Evolutionary conservation across 345 rosid species (phyloP).

Genomic region (Citropsis articulata): DNA sequence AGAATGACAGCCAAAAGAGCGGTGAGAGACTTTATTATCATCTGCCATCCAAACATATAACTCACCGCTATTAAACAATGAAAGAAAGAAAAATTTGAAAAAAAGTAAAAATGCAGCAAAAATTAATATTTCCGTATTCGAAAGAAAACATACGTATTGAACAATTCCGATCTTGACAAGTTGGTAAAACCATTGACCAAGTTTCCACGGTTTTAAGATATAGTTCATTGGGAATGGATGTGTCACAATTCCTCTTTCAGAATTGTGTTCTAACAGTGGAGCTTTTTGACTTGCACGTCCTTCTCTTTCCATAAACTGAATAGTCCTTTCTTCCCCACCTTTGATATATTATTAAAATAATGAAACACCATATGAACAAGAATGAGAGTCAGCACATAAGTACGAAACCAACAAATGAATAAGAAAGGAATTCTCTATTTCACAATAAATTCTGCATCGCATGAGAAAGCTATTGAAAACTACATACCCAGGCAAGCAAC

Average conservation of each 20-base stretch:
- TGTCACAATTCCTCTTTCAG: slow-evolving; percentile 59
- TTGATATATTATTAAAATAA: slow-evolving; percentile 9
- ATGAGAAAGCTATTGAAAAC: slow-evolving; percentile 13
- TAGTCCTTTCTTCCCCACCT: slow-evolving; percentile 94
- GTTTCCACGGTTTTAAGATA: slow-evolving; percentile 84
- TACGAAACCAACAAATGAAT: not conserved
- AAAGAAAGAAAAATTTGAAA: slow-evolving; percentile 13
- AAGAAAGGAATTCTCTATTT: slow-evolving; percentile 1
- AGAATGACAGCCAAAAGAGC: slow-evolving; percentile 85
- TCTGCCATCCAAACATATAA: slow-evolving; percentile 51
- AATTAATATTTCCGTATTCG: slow-evolving; percentile 15
- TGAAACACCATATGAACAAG: not conserved
- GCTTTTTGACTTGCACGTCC: slow-evolving; percentile 60
- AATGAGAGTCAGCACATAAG: not conserved
- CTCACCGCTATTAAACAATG: slow-evolving; percentile 9
- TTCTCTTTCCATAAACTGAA: slow-evolving; percentile 89
- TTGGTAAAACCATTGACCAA: slow-evolving; percentile 92
- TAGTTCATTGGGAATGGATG: slow-evolving; percentile 93
- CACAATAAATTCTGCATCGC: not conserved
- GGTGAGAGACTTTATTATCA: slow-evolving; percentile 82
- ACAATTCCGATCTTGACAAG: slow-evolving; percentile 96
- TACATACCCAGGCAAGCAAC: slow-evolving; percentile 92
- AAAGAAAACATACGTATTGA: slow-evolving; percentile 82
- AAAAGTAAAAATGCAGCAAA: not conserved
- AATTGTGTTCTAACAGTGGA: slow-evolving; percentile 58